Evolutionary conservation across 2,329 filamentous ascomycete genomes (phyloP).

Genomic region (Botrytis tulipae): DNA sequence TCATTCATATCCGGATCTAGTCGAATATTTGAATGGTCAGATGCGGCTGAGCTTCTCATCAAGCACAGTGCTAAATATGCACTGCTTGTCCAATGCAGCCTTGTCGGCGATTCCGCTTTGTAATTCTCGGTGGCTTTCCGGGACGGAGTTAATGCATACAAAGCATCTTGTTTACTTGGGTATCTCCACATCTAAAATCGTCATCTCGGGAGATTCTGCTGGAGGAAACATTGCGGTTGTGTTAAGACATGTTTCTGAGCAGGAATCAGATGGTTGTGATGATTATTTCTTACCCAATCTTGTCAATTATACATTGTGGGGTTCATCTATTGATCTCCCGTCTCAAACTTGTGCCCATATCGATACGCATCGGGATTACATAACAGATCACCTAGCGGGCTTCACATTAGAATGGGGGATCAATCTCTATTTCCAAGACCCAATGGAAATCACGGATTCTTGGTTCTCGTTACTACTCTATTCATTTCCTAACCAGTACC

Average conservation of each 20-base stretch:
- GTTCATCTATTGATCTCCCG: slow-evolving; percentile 43
- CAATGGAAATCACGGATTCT: slow-evolving; percentile 35
- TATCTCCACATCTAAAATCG: slow-evolving; percentile 43
- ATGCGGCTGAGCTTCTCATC: slow-evolving; percentile 39
- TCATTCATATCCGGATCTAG: slow-evolving; percentile 47
- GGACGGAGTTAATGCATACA: slow-evolving; percentile 47
- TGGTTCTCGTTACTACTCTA: slow-evolving; percentile 42
- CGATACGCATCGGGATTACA: slow-evolving; percentile 25
- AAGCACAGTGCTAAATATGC: slow-evolving; percentile 41
- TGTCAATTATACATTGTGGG: slow-evolving; percentile 43
- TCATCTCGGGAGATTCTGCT: slow-evolving; percentile 49
- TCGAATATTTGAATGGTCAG: slow-evolving; percentile 39
- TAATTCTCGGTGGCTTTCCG: slow-evolving; percentile 51
- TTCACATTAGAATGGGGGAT: slow-evolving; percentile 46
- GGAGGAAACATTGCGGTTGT: slow-evolving; percentile 47
- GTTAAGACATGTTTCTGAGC: slow-evolving; percentile 45
- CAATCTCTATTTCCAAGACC: slow-evolving; percentile 36
- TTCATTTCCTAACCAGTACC: slow-evolving; percentile 42
- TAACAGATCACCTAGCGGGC: slow-evolving; percentile 43
- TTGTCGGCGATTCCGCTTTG: slow-evolving; percentile 44
- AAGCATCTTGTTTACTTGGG: slow-evolving; percentile 43
- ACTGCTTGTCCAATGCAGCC: slow-evolving; percentile 48
- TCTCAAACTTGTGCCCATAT: slow-evolving; percentile 35
- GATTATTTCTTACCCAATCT: slow-evolving; percentile 30
- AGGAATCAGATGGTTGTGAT: slow-evolving; percentile 25